phyloP scores from a whole-genome alignment of 1,139 yeast species.

The Candida mesenterica region DNA sequence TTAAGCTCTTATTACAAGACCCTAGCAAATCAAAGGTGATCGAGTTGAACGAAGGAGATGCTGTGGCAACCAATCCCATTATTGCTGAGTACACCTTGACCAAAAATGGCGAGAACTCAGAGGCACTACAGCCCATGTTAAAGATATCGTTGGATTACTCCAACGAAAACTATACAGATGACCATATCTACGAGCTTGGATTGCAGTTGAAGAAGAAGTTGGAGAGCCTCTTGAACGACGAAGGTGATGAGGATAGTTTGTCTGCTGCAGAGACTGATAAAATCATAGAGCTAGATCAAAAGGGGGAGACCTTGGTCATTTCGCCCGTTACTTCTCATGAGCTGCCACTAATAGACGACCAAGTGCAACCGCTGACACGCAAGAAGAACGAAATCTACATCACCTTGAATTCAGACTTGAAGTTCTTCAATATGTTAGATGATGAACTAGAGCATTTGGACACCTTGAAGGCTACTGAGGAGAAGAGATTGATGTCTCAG shows the following conservation, averaged over 20 bases:
- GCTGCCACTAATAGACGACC: neutral
- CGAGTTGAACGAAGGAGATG: conserved; percentile 33
- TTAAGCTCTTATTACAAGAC: conserved; percentile 42
- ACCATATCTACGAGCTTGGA: conserved; percentile 36
- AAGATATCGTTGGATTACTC: conserved; percentile 39
- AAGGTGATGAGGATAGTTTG: too few relatives aligned
- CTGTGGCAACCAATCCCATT: conserved; percentile 38
- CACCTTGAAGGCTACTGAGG: conserved; percentile 43
- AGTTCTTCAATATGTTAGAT: conserved; percentile 59
- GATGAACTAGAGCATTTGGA: conserved; percentile 55
- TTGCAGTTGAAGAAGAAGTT: conserved; percentile 31
- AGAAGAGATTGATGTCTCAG: conserved; percentile 39
- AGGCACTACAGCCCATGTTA: conserved; percentile 35
- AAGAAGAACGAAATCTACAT: conserved; percentile 34
- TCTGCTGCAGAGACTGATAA: conserved; percentile 12
- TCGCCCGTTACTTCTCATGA: conserved; percentile 17
- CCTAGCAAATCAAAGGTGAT: conserved; percentile 24
- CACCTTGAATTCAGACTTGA: conserved; percentile 41
- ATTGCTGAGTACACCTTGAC: conserved; percentile 44
- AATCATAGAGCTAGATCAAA: conserved; percentile 20
- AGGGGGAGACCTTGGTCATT: conserved; percentile 19
- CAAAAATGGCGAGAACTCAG: conserved; percentile 19
- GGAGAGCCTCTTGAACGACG: conserved; percentile 24
- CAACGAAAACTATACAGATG: conserved; percentile 32
- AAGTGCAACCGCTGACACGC: neutral